A percentile compares a stretch with the other conserved stretches of the same genome.
Evolutionary conservation across 331 rosid genomes (phyloP).

Genomic region (Malus hybrid): DNA sequence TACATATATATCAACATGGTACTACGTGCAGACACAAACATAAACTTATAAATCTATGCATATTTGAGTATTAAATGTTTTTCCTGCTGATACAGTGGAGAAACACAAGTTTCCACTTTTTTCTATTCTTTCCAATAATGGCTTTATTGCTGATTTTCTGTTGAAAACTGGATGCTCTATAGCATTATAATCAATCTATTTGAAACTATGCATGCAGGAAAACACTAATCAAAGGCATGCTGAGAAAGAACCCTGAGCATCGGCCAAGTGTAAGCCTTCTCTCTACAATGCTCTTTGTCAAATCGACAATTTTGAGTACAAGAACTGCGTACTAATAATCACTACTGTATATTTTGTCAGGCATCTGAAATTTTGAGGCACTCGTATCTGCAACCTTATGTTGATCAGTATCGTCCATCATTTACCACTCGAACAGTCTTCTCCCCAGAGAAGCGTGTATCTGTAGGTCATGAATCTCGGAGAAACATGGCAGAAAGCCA

Average conservation of each 20-base stretch:
- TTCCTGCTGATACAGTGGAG: not conserved
- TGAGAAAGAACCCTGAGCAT: constrained; percentile 93
- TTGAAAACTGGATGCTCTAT: constrained; percentile 8
- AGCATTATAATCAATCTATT: not conserved
- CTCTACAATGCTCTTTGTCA: not conserved
- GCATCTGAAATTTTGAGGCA: constrained; percentile 94
- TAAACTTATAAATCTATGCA: not conserved
- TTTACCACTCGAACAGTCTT: constrained; percentile 42
- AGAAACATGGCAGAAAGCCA: constrained; percentile 87
- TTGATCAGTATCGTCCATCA: constrained; percentile 69
- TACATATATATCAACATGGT: not conserved
- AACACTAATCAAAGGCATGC: constrained; percentile 94
- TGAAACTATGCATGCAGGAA: constrained; percentile 51
- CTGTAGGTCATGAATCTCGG: constrained; percentile 33
- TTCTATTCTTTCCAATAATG: not conserved
- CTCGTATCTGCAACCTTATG: constrained; percentile 90
- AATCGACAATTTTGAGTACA: not conserved
- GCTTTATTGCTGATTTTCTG: not conserved
- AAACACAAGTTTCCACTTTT: not conserved
- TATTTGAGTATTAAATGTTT: not conserved
- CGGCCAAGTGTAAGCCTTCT: constrained; percentile 76
- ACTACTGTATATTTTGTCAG: constrained; percentile 36
- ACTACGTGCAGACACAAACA: not conserved
- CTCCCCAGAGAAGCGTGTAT: constrained; percentile 58
- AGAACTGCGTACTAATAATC: constrained; percentile 12